phyloP scores from a whole-genome alignment of 805 yeast species.

The Candida gorgasii region DNA sequence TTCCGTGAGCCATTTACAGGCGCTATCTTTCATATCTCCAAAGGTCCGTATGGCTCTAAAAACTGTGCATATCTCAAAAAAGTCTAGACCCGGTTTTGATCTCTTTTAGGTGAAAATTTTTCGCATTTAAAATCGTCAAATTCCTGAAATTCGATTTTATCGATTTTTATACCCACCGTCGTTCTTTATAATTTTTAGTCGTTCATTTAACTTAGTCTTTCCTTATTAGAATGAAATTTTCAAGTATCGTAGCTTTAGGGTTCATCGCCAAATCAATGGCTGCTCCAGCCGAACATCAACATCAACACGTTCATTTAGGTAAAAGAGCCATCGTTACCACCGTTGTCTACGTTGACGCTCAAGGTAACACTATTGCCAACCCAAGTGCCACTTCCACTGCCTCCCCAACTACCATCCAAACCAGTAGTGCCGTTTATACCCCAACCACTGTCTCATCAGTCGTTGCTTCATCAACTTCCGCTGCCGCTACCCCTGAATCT shows the following conservation, averaged over 20 bases:
- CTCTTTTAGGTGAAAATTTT: conserved; percentile 7
- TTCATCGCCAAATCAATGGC: conserved; percentile 23
- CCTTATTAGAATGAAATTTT: conserved; percentile 26
- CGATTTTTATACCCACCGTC: conserved; percentile 8
- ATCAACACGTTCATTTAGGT: conserved; percentile 29
- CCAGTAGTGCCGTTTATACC: conserved; percentile 10
- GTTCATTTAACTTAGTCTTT: conserved; percentile 9
- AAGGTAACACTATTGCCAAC: conserved; percentile 38
- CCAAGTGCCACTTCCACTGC: conserved; percentile 17
- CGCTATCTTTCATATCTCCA: background rate
- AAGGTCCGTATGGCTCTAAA: background rate
- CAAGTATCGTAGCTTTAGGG: conserved; percentile 6
- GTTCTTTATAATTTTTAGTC: conserved; percentile 8
- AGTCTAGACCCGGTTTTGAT: conserved; percentile 9
- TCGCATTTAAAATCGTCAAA: conserved; percentile 5
- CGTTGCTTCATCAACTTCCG: conserved; percentile 5
- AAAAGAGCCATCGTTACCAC: conserved; percentile 43
- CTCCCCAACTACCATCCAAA: conserved; percentile 12
- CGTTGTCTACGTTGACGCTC: conserved; percentile 34
- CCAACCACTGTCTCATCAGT: conserved; percentile 11
- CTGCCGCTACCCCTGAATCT: conserved; percentile 9
- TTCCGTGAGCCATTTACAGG: background rate
- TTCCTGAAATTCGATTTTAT: conserved; percentile 4
- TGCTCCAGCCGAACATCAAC: conserved; percentile 36
- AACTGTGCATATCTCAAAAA: conserved; percentile 2